Evolutionary conservation across 2,329 filamentous ascomycete genomes (phyloP), one percentile per base, ranked within the genome.

Genomic region (Juglanconis oblonga): DNA sequence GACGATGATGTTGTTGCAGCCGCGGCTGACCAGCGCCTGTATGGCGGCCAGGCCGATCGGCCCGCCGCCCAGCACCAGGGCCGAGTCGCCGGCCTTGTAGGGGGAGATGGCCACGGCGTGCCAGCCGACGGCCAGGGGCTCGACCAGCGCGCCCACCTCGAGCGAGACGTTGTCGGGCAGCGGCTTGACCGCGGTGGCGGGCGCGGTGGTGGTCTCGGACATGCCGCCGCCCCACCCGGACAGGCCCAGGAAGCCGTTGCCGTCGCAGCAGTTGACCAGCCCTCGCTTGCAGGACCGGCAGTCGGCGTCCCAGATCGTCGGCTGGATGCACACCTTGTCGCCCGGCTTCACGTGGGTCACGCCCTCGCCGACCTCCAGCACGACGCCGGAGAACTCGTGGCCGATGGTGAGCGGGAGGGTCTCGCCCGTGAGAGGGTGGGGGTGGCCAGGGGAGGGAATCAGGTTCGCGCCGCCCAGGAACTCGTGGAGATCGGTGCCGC

Each of bases 51-150:
- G 74, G 0, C 85, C 86, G 52, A 89, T 87, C 0, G 86, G 86
- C 0, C 86, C 86, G 0, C 82, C 84, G 5, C 86, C 86, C 3
- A 87, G 71, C 6, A 89, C 77, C 24, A 88, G 67, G 1, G 80
- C 81, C 13, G 81, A 76, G 1, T 77, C 78, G 3, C 71, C 61
- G 11, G 76, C 76, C 40, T 66, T 60, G 24, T 59, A 54, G 5
- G 62, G 62, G 9, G 64, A 66, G 33, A 64, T 55, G n/a, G 51
- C 45, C 29, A 71, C 79, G 0, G 84, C 85, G 65, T 89, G 86
- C 85, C 85, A 88, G 8, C 83, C 85, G 0, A 89, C 85, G 0
- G 84, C 76, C 2, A 89, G 72, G 0, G 87, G 86, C 64, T 89
- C 86, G 6, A 88, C 80, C 3, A 89, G 74, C 0, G 86, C 85